Conservation (phyloP, 257 asterid species). For the Jasminum sambac region DNA sequence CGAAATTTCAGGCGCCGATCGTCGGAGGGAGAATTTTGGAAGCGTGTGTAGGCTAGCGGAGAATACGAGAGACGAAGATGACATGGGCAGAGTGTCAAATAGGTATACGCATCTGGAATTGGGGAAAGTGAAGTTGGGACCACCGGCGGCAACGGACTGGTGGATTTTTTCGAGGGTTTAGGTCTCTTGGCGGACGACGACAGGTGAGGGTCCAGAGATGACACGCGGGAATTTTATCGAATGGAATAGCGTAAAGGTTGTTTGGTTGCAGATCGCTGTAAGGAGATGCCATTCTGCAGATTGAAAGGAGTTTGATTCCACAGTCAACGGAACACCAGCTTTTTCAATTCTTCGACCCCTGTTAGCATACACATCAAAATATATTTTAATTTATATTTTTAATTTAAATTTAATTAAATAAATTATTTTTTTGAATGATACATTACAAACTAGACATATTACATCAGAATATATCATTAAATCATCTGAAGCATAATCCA, state of each 20-base stretch:
- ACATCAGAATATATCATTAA: too few species aligned
- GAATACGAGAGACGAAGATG: neutral
- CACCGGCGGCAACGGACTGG: neutral
- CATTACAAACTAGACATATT: too few species aligned
- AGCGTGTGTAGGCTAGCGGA: neutral
- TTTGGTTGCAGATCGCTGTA: neutral
- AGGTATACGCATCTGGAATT: neutral
- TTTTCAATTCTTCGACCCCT: too few species aligned
- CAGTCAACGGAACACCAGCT: too few species aligned
- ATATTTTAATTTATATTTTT: too few species aligned
- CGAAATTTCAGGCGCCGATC: neutral
- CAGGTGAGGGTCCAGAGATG: neutral
- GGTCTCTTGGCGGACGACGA: neutral
- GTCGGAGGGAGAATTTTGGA: neutral
- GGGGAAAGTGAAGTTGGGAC: constrained; percentile 1
- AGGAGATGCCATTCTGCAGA: neutral
- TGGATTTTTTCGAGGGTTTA: neutral
- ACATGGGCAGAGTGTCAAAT: neutral
- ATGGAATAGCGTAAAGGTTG: neutral
- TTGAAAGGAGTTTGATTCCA: too few species aligned
- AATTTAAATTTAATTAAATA: too few species aligned
- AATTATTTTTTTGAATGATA: too few species aligned
- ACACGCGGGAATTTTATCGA: neutral
- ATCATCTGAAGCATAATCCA: too few species aligned
- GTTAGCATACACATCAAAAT: too few species aligned